A percentile compares a stretch with the other conserved stretches of the same genome.
Conservation (phyloP, 2,329 filamentous ascomycete genomes). For the Fusarium luffae region DNA sequence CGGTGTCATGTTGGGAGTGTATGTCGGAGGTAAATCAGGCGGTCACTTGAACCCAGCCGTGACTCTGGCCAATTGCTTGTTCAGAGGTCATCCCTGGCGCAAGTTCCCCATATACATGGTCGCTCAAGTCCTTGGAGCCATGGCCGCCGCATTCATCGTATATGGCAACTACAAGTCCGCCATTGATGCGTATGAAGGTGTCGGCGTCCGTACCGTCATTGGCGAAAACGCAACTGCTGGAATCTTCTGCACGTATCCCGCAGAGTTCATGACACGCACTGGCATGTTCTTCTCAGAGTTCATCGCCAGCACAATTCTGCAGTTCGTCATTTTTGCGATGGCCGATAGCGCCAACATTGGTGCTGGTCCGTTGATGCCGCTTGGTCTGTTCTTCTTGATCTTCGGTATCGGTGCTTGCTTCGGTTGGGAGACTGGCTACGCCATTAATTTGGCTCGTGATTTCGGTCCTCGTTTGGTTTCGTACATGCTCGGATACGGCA, state of each 20-base stretch:
- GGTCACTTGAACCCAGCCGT: conserved; percentile 78
- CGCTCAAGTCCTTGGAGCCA: conserved; percentile 74
- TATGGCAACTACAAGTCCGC: conserved; percentile 73
- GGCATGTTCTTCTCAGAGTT: conserved; percentile 80
- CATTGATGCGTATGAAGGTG: conserved; percentile 73
- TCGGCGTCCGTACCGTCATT: conserved; percentile 69
- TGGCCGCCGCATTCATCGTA: conserved; percentile 68
- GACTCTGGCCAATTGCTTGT: conserved; percentile 75
- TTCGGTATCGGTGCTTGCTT: conserved; percentile 80
- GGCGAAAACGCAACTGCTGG: conserved; percentile 71
- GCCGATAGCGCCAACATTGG: conserved; percentile 68
- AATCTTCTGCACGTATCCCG: conserved; percentile 80
- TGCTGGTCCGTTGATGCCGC: conserved; percentile 65
- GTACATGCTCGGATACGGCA: conserved; percentile 75
- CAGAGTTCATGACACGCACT: conserved; percentile 71
- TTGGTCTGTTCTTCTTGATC: conserved; percentile 76
- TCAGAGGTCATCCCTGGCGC: conserved; percentile 74
- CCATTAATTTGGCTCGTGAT: conserved; percentile 78
- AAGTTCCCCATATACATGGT: conserved; percentile 75
- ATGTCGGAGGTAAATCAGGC: conserved; percentile 72
- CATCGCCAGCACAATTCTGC: conserved; percentile 72
- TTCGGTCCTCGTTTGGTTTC: conserved; percentile 75
- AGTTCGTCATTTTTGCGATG: conserved; percentile 78
- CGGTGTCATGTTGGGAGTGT: conserved; percentile 76
- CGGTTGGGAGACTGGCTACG: conserved; percentile 81